phyloP scores from a whole-genome alignment of 1,284 basidiomycete genomes.

The Malassezia yamatoensis region DNA sequence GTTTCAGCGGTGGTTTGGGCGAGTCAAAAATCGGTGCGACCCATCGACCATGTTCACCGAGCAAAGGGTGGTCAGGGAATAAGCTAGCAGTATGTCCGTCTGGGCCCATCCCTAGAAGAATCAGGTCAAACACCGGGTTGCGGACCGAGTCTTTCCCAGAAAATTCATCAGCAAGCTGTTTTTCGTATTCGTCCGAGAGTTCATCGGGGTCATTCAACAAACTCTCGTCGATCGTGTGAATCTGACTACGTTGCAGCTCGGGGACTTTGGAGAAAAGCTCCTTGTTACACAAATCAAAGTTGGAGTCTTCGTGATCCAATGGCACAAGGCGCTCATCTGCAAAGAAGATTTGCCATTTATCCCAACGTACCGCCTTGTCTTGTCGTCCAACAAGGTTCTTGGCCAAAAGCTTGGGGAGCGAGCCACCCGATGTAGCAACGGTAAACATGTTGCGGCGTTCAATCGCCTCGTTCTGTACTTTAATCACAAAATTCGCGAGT shows the following conservation, averaged over 20 bases:
- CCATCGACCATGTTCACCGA: constrained; percentile 79
- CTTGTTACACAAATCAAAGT: constrained; percentile 67
- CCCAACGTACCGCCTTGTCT: constrained; percentile 69
- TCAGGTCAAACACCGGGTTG: constrained; percentile 47
- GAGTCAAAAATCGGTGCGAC: constrained; percentile 84
- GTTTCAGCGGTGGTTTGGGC: constrained; percentile 80
- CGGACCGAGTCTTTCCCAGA: constrained; percentile 45
- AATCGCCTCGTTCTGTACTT: constrained; percentile 73
- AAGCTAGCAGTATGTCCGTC: constrained; percentile 95
- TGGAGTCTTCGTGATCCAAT: constrained; percentile 81
- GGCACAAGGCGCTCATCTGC: constrained; percentile 93
- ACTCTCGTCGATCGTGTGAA: constrained; percentile 70
- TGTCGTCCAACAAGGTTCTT: constrained; percentile 59
- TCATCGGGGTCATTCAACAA: constrained; percentile 64
- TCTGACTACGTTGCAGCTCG: constrained; percentile 61
- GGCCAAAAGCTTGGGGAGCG: constrained; percentile 71
- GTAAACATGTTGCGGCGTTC: constrained; percentile 80
- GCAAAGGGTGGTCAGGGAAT: constrained; percentile 80
- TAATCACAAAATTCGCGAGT: constrained; percentile 73
- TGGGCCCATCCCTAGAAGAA: constrained; percentile 48
- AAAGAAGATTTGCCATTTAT: constrained; percentile 97
- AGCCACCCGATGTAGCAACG: constrained; percentile 84
- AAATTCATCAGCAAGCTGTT: constrained; percentile 76
- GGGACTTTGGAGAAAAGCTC: constrained; percentile 75
- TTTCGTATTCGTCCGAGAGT: constrained; percentile 82